These are phyloP conservation scores for Myxozyma udenii DNA, from an alignment of 805 yeast species.

Conservation along the genomic window DNA sequence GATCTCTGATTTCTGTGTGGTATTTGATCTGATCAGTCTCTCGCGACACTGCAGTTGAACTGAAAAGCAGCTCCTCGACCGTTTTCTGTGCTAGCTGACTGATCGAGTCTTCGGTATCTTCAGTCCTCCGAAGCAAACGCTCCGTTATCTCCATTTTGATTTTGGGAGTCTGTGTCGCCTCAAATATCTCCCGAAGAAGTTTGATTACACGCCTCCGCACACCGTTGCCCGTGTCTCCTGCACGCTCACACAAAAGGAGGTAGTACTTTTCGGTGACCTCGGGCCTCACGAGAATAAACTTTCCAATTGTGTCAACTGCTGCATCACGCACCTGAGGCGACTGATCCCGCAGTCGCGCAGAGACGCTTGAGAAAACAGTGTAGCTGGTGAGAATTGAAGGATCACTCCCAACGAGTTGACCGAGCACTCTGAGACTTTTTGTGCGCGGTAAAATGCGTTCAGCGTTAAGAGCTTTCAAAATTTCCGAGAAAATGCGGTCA, in stretches of 20 bases:
- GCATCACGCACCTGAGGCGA: constrained; percentile 77
- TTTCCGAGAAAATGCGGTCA: constrained; percentile 51
- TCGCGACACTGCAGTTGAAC: not conserved
- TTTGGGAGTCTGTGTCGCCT: constrained; percentile 35
- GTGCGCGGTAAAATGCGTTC: constrained; percentile 54
- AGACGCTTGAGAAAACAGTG: constrained; percentile 52
- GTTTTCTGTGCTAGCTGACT: constrained; percentile 12
- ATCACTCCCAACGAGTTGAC: constrained; percentile 54
- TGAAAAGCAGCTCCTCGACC: constrained; percentile 20
- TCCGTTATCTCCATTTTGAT: constrained; percentile 47
- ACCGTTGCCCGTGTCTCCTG: constrained; percentile 57
- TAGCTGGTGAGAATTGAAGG: constrained; percentile 50
- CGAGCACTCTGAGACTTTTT: constrained; percentile 62
- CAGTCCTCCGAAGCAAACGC: constrained; percentile 52
- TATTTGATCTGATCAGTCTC: constrained; percentile 8
- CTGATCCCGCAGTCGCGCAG: constrained; percentile 51
- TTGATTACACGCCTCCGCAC: constrained; percentile 63
- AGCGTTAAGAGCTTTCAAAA: constrained; percentile 50
- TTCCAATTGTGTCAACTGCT: constrained; percentile 61
- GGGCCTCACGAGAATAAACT: constrained; percentile 46
- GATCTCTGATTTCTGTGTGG: constrained; percentile 8
- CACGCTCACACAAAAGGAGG: constrained; percentile 47
- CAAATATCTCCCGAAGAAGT: constrained; percentile 50
- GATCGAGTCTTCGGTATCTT: constrained; percentile 62
- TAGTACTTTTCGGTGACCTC: constrained; percentile 50